Evolutionary conservation across 345 rosid genomes (phyloP).

Genomic region (Litchi chinensis): DNA sequence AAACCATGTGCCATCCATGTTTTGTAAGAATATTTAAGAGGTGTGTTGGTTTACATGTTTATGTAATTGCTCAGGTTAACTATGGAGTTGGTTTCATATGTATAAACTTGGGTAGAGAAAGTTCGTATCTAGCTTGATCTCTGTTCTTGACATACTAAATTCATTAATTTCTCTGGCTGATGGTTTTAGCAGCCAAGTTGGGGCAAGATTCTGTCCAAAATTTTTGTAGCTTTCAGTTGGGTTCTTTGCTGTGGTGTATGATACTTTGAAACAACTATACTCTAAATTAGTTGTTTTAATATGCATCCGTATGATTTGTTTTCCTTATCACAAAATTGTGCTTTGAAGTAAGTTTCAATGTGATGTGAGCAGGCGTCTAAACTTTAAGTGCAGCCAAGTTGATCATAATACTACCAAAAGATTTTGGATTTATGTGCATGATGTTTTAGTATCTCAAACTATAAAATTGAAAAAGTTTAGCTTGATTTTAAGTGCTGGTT

Average conservation of each 20-base stretch:
- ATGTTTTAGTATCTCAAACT: slow-evolving; percentile 2
- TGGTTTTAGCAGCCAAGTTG: neutral
- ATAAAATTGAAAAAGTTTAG: neutral
- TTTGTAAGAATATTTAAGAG: neutral
- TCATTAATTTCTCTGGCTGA: neutral
- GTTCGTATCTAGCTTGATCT: slow-evolving; percentile 10
- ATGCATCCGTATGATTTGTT: neutral
- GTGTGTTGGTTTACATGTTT: neutral
- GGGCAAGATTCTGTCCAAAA: neutral
- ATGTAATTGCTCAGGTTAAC: neutral
- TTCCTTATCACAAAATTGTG: neutral
- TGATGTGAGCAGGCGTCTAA: neutral
- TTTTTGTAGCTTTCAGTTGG: too few species aligned
- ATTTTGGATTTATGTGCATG: neutral
- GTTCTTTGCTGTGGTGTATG: neutral
- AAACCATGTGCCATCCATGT: neutral
- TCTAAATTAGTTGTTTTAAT: neutral
- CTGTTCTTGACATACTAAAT: neutral
- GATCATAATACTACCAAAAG: neutral
- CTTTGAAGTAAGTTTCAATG: neutral
- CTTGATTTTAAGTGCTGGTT: neutral
- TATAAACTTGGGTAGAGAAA: neutral
- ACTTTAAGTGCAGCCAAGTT: neutral
- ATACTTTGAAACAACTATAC: neutral
- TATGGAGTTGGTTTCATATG: neutral